Evolutionary conservation across 306 rosid genomes (phyloP), one percentile per base, ranked within the genome.

Genomic region (Acacia melanoxylon): DNA sequence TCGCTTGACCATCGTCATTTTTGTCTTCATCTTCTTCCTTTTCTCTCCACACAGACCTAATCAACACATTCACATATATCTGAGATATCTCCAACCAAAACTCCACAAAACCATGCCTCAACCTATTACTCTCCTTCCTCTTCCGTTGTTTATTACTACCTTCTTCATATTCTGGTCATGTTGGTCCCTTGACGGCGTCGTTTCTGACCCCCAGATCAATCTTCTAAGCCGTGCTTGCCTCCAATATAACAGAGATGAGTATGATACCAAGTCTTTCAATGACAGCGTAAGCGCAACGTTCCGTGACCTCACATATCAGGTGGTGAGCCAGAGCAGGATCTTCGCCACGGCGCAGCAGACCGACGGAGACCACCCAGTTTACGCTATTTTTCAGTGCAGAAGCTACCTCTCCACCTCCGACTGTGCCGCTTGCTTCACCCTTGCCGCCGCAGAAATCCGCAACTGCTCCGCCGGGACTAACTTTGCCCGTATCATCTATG

Each of bases 401-500:
- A 84, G 85, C 76, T 89, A 89, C 63, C 92, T 89, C 49, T 86
- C 93, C 29, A 14, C 9, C 0, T 75, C 77, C 0, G 93, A 91
- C 65, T 89, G 95, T 25, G 16, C 80, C 8, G 74, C 76, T 51
- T 91, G 96, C 81, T 86, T 88, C 48, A 0, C 74, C 8, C 41
- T 63, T 0, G 91, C 93, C 3, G 46, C 68, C 13, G 20, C 77
- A 9, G 78, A 86, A 61, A 86, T 91, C 42, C 88, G 86, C 29
- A 88, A 84, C 63, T 88, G 92, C 81, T 88, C 89, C 1, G 76
- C 81, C 14, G 42, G 41, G 20, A 69, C 83, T 56, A 89, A 86
- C 58, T 93, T 93, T 8, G 96, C 89, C 12, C 89, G 92, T 10
- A 52, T 88, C 80, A 71, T 89, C 84, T 90, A 86, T n/a, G 90